Conservation (phyloP, 179 eudicot species). For the Sideroxylon spinosum region DNA sequence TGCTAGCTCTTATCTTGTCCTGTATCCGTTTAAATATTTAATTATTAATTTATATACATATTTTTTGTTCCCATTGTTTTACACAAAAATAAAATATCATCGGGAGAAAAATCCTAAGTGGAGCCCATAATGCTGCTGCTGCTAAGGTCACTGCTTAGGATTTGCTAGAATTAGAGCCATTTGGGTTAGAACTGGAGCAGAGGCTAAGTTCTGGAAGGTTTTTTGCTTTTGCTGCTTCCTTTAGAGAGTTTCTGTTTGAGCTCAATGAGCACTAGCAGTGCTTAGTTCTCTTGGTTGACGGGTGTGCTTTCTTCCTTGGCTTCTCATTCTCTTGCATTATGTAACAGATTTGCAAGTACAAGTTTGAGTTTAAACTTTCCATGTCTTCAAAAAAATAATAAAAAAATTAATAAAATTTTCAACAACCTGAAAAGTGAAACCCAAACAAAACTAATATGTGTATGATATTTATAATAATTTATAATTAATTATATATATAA, state of each 20-base stretch:
- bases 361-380: slow-evolving; percentile 77
- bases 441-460: neutral
- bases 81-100: slow-evolving; percentile 12
- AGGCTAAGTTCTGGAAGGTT: slow-evolving; percentile 38
- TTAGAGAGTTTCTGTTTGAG: slow-evolving; percentile 49
- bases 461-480: too few species aligned
- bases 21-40: too few species aligned
- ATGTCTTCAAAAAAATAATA: slow-evolving; percentile 31
- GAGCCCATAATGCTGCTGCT: neutral
- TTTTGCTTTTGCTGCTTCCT: slow-evolving; percentile 20
- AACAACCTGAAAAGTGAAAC: neutral
- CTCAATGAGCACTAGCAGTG: slow-evolving; percentile 53
- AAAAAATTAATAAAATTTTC: too few species aligned
- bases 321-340: slow-evolving; percentile 79
- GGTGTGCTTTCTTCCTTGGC: slow-evolving; percentile 71
- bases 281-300: slow-evolving; percentile 71
- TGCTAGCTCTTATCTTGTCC: too few species aligned
- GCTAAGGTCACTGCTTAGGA: neutral
- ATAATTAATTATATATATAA: too few species aligned
- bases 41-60: too few species aligned
- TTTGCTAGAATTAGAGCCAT: slow-evolving; percentile 14
- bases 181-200: slow-evolving; percentile 26
- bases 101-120: slow-evolving; percentile 9
- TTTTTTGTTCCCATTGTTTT: slow-evolving; percentile 2
- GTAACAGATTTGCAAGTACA: slow-evolving; percentile 72